Base-by-base conservation (phyloP, 2,329 filamentous ascomycete species). In the Apiospora saccharicola region DNA sequence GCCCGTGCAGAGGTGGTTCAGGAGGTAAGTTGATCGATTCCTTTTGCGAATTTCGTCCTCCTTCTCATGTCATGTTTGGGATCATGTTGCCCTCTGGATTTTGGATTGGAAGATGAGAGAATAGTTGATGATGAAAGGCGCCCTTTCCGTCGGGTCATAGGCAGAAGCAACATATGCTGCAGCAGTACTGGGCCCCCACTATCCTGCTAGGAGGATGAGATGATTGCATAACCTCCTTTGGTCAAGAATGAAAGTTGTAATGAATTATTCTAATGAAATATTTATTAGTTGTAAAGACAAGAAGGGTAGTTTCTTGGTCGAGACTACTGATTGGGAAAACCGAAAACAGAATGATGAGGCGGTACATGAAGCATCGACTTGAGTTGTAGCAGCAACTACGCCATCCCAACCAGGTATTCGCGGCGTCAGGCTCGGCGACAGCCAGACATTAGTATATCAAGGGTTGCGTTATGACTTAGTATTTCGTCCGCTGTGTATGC, bases 241-340 rank as follows among this genome's bases (percentile, higher is more conserved):
- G 53, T 22, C 53, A 7, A 34, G 26, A 19, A 61, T 41, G 30
- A 12, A 22, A 6, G 34, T 34, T 30, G 1, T n/a, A 14, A n/a
- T 34, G 19, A 41, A 41, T 14, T 6, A 12, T 12, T 24, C 57
- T 64, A 64, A 64, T 22, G 4, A 10, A 12, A 5, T 3, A 19
- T 24, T 37, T 41, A n/a, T 12, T 41, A 92, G 90, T 76, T 92
- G 90, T 79, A 82, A 83, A 72, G 89, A 91, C 80, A 86, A 82
- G 76, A 88, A 88, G 19, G 88, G 88, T 5, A 82, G 72, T 10
- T 92, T 92, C 76, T 87, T 84, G 79, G 87, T 91, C 61, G 90
- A 92, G 82, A 92, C 90, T 34, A 92, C 90, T 16, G 85, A 86
- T 61, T 92, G 90, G 90, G 90, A 92, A 81, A 84, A 80, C 73